Conservation (phyloP, 2,329 filamentous ascomycete species). For the Plenodomus tracheiphilus region DNA sequence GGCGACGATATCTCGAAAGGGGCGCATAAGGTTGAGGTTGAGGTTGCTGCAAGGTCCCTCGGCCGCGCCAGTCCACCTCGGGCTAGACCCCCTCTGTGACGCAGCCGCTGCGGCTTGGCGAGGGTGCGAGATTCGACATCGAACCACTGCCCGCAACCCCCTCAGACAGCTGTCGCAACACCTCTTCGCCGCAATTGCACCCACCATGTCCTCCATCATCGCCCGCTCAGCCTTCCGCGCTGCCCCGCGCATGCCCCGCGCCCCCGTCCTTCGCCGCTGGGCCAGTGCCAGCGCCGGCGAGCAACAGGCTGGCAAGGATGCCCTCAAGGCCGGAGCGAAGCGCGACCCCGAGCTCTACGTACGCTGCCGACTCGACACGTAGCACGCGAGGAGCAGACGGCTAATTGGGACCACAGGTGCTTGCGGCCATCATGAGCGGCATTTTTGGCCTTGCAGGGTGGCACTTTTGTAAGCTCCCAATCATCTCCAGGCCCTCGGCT, state of each 20-base stretch:
- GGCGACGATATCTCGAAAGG: constrained; percentile 15
- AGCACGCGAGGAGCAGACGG: constrained; percentile 4
- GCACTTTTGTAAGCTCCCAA: constrained; percentile 70
- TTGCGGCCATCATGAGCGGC: constrained; percentile 87
- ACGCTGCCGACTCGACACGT: constrained; percentile 37
- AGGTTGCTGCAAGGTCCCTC: constrained; percentile 15
- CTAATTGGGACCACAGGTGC: constrained; percentile 64
- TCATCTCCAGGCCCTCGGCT: not conserved
- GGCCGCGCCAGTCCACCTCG: constrained; percentile 11
- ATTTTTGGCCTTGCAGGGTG: constrained; percentile 87
- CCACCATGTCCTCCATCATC: constrained; percentile 51
- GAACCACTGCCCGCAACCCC: constrained; percentile 19
- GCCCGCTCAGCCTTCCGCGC: constrained; percentile 52
- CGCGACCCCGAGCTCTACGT: constrained; percentile 77
- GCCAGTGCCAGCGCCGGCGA: constrained; percentile 49
- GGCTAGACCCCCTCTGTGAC: constrained; percentile 14
- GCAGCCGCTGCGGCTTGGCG: constrained; percentile 21
- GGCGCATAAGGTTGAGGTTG: constrained; percentile 18
- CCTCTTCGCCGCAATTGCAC: constrained; percentile 22
- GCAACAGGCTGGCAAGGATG: constrained; percentile 51
- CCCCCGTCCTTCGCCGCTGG: constrained; percentile 39
- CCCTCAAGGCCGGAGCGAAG: constrained; percentile 66
- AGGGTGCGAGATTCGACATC: constrained; percentile 18
- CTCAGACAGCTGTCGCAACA: constrained; percentile 19
- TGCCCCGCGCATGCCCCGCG: constrained; percentile 49